Conservation (phyloP, 139 green algal genomes). For the Coelastrella sp. region DNA sequence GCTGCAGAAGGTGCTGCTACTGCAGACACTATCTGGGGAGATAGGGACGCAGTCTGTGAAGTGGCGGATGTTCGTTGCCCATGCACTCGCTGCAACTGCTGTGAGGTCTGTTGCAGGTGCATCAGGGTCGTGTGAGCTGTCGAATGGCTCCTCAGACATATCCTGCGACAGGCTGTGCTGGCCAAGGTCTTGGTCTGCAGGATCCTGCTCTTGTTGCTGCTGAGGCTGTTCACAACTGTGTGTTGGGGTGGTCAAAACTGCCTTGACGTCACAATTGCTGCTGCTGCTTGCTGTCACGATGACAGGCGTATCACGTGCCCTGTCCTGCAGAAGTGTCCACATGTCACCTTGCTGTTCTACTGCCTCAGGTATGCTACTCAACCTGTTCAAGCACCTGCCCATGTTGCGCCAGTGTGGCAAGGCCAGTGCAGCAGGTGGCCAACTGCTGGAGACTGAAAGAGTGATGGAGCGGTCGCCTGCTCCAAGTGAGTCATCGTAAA, state of each 20-base stretch:
- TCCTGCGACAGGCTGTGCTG: no score
- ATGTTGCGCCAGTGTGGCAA: not conserved
- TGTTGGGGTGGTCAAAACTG: not conserved
- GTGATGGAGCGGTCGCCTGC: not conserved
- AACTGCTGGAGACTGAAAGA: not conserved
- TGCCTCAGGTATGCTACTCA: slow-evolving; percentile 33
- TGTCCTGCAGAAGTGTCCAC: not conserved
- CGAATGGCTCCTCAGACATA: no score
- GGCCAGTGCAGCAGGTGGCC: not conserved
- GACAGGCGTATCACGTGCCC: no score
- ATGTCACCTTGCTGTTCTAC: not conserved
- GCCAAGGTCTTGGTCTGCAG: not conserved
- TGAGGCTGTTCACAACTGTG: not conserved
- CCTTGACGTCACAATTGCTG: not conserved
- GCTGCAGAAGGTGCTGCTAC: slow-evolving; percentile 25
- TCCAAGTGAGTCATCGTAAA: slow-evolving; percentile 3
- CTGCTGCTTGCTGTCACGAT: not conserved
- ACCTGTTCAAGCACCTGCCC: not conserved
- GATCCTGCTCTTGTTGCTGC: not conserved
- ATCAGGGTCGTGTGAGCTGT: not conserved
- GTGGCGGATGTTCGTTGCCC: slow-evolving; percentile 32
- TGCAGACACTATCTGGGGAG: slow-evolving; percentile 31
- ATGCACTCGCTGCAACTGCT: slow-evolving; percentile 6
- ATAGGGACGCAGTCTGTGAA: slow-evolving; percentile 40
- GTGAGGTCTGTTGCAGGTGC: not conserved